Evolutionary conservation across 345 rosid species (phyloP), one percentile per base, ranked within the genome.

Genomic region (Laguncularia racemosa): DNA sequence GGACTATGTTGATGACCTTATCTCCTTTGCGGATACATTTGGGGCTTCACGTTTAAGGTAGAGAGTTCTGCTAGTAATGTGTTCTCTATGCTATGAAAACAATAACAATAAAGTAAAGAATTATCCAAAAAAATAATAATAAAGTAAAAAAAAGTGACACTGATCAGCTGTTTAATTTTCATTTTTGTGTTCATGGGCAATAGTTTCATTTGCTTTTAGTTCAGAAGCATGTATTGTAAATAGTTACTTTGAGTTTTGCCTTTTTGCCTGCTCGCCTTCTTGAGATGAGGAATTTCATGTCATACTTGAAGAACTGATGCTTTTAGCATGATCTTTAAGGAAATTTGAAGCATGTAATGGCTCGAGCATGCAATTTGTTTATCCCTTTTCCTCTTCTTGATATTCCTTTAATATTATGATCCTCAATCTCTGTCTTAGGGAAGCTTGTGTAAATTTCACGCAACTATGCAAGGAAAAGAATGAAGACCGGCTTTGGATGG

Each of bases 1-100:
- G 47, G 91, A 84, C 40, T 68, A 57, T 67, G 63, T 89, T 67
- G 85, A 76, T 66, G 84, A 93, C 63, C 96, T 93, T 52, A 73
- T 89, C 52, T 76, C 79, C 50, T 93, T 93, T 60, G 81, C 95
- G 0, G 90, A 93, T 77, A 84, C 95, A 61, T 93, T 93, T 71
- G 96, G 96, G 68, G 99, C 97, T 76, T 74, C 77, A 4, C 99
- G 99, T 56, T 73, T 89, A 59, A 89, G 97, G 99, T 89, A 70
- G 23, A 7, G 12, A 50, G 14, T 48, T 14, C 50, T 47, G 16
- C 16, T 2, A 47, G 18, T 14, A 16, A 16, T 47, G 4, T 47
- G 18, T 7, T 47, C 9, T 33, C 40, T 33, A 9, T 5, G 10
- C 40, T 33, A 33, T 6, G 9, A 33, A 33, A 33, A 33, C 40